Evolutionary conservation across 129 eudicot species (phyloP).

Genomic region (Helichrysum umbraculigerum): DNA sequence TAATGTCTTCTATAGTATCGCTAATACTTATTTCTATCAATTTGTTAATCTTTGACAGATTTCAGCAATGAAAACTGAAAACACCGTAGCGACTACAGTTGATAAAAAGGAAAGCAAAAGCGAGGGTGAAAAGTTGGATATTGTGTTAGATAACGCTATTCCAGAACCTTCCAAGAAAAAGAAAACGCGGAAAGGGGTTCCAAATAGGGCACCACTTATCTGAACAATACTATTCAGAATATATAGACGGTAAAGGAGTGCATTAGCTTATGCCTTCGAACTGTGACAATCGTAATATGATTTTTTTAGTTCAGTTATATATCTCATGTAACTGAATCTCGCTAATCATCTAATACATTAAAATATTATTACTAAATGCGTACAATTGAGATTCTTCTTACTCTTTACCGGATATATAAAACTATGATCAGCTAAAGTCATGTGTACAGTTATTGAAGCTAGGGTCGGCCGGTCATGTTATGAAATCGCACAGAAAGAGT

Average conservation of each 20-base stretch:
- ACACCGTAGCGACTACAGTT: constrained; percentile 9
- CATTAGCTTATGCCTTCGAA: background rate
- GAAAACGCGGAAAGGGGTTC: constrained; percentile 38
- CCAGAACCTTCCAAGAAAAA: constrained; percentile 28
- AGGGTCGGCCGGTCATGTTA: too few relatives aligned
- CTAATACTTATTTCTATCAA: background rate
- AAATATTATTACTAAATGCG: background rate
- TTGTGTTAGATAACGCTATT: background rate
- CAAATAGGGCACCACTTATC: constrained; percentile 45
- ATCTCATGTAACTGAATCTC: background rate
- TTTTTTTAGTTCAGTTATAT: background rate
- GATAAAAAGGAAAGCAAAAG: background rate
- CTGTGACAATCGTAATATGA: background rate
- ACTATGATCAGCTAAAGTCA: too few relatives aligned
- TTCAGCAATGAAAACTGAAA: constrained; percentile 18
- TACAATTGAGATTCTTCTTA: background rate
- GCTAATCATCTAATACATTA: background rate
- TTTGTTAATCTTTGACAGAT: constrained; percentile 23
- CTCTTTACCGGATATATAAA: too few relatives aligned
- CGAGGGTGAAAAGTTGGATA: background rate
- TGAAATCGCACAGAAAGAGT: too few relatives aligned
- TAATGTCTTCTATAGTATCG: background rate
- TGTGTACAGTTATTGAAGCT: too few relatives aligned
- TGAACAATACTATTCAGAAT: constrained; percentile 16
- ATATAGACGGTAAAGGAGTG: constrained; percentile 7